These are phyloP conservation scores for Raffaelea deltoideospora DNA, from an alignment of 2,329 filamentous ascomycete species.

Conservation along the genomic window DNA sequence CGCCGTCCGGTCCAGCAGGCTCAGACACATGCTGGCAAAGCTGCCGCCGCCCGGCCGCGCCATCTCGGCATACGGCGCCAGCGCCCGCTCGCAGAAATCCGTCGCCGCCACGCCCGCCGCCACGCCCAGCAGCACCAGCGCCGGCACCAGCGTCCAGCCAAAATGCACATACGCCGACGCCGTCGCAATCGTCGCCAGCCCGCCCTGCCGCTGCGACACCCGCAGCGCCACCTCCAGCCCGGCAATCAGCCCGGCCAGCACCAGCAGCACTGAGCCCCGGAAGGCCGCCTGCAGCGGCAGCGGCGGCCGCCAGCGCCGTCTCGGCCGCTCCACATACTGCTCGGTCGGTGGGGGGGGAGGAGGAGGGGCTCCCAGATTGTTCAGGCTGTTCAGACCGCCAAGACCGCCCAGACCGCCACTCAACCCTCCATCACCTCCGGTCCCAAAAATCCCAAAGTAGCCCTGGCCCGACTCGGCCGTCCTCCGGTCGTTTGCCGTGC, in stretches of 20 bases:
- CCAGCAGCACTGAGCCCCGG: conserved; percentile 13
- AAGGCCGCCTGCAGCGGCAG: conserved; percentile 14
- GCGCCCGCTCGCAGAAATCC: conserved; percentile 17
- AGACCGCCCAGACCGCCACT: too few relatives aligned
- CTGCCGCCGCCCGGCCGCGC: conserved; percentile 14
- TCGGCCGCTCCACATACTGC: too few relatives aligned
- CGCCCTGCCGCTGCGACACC: conserved; percentile 14
- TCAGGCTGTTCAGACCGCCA: conserved; percentile 13
- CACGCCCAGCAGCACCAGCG: conserved; percentile 14
- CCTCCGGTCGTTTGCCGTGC: too few relatives aligned
- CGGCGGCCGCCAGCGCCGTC: conserved; percentile 17
- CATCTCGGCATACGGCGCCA: conserved; percentile 19
- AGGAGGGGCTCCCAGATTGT: neutral
- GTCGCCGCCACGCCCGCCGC: conserved; percentile 16
- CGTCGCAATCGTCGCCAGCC: conserved; percentile 15
- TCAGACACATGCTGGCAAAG: too few relatives aligned
- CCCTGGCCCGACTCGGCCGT: conserved; percentile 11
- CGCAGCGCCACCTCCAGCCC: conserved; percentile 19
- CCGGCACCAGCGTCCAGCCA: conserved; percentile 19
- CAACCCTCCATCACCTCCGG: too few relatives aligned
- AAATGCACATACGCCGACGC: conserved; percentile 16
- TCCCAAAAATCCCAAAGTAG: too few relatives aligned
- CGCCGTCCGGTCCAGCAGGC: too few relatives aligned
- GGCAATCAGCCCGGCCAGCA: conserved; percentile 17
- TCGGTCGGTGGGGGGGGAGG: too few relatives aligned